Conservation (phyloP, 352 stramenopile genomes). For the Phytophthora citricola region DNA sequence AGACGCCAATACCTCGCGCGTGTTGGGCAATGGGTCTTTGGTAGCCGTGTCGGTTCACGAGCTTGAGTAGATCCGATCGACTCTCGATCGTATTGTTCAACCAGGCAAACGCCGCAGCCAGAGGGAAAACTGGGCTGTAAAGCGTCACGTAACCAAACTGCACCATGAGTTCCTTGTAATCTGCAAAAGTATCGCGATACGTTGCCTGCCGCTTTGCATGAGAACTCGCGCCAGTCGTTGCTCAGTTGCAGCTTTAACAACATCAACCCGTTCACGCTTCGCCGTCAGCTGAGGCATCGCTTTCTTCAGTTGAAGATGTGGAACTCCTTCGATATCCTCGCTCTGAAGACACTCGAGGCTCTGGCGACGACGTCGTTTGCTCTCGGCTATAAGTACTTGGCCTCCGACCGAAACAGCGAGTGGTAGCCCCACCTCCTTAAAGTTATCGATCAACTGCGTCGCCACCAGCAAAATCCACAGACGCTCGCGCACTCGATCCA, state of each 20-base stretch:
- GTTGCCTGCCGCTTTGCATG: conserved; percentile 64
- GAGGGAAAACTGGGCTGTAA: conserved; percentile 92
- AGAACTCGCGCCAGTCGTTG: conserved; percentile 59
- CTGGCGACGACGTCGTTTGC: conserved; percentile 40
- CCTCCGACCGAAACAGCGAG: conserved; percentile 54
- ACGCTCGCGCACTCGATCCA: conserved; percentile 66
- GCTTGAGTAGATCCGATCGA: conserved; percentile 93
- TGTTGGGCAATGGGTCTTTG: conserved; percentile 89
- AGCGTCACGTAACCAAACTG: conserved; percentile 94
- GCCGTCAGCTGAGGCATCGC: conserved; percentile 13
- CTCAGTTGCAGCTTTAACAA: conserved; percentile 35
- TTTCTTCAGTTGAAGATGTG: conserved; percentile 9
- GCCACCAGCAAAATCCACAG: conserved; percentile 76
- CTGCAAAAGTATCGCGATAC: conserved; percentile 71
- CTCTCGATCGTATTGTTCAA: conserved; percentile 93
- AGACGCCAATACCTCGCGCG: conserved; percentile 92
- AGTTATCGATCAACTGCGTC: conserved; percentile 72
- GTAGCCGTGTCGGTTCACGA: conserved; percentile 87
- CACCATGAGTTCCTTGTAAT: conserved; percentile 89
- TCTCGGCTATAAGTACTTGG: conserved; percentile 51
- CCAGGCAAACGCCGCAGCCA: conserved; percentile 91
- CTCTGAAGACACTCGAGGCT: conserved; percentile 29
- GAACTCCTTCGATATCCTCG: conserved; percentile 9
- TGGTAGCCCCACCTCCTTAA: conserved; percentile 71
- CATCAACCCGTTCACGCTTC: conserved; percentile 26